phyloP scores from a whole-genome alignment of 106 monocot species.

The Dendrobium nobile region DNA sequence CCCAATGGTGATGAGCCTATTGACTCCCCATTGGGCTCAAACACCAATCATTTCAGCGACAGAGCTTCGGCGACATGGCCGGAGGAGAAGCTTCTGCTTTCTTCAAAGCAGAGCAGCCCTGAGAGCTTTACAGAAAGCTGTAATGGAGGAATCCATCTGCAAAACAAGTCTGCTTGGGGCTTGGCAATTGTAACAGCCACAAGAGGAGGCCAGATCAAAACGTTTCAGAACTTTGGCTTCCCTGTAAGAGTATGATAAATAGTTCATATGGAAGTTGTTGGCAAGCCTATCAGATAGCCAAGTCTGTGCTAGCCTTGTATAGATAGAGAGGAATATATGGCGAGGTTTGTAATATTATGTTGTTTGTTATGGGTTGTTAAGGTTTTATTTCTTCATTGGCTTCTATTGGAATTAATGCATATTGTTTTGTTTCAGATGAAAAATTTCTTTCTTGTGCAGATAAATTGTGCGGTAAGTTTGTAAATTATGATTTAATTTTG shows the following conservation, averaged over 20 bases:
- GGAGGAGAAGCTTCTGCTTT: slow-evolving; percentile 29
- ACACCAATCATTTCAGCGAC: neutral
- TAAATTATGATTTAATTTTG: too few relatives aligned
- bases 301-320: too few relatives aligned
- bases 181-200: slow-evolving; percentile 43
- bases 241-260: slow-evolving; percentile 7
- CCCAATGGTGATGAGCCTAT: neutral
- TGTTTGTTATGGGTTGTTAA: too few relatives aligned
- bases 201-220: slow-evolving; percentile 33
- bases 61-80: slow-evolving; percentile 33
- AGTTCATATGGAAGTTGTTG: neutral
- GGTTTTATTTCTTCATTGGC: too few relatives aligned
- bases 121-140: neutral
- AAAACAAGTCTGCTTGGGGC: slow-evolving; percentile 34
- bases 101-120: slow-evolving; percentile 3
- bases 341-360: too few relatives aligned
- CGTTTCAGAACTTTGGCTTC: slow-evolving; percentile 44
- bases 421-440: too few relatives aligned
- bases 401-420: too few relatives aligned
- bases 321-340: too few relatives aligned
- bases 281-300: neutral
- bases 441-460: too few relatives aligned
- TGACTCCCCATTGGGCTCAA: neutral
- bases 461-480: too few relatives aligned
- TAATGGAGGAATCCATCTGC: slow-evolving; percentile 5